Evolutionary conservation across 257 asterid genomes (phyloP).

Genomic region (Datura wrightii): DNA sequence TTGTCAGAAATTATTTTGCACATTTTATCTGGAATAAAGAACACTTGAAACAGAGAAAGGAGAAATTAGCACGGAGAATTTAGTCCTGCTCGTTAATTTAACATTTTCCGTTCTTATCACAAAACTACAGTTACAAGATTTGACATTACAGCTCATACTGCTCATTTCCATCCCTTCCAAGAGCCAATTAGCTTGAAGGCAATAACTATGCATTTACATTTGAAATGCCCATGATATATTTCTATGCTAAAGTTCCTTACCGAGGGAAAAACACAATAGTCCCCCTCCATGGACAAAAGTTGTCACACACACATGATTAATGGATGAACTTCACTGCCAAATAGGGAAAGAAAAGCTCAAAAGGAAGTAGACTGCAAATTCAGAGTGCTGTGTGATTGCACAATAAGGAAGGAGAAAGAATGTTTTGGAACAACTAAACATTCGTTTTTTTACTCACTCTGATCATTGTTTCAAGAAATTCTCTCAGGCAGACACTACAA

Average conservation of each 20-base stretch:
- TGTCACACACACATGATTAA: background rate
- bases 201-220: background rate
- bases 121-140: background rate
- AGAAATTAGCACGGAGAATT: background rate
- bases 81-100: constrained; percentile 5
- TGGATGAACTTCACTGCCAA: background rate
- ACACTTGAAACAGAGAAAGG: background rate
- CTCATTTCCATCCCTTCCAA: background rate
- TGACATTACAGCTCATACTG: constrained; percentile 2
- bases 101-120: background rate
- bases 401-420: background rate
- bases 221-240: background rate
- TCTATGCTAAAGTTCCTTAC: background rate
- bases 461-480: background rate
- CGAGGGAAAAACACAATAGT: background rate
- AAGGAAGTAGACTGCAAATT: constrained; percentile 8
- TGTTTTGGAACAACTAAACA: background rate
- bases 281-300: background rate
- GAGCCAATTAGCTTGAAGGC: background rate
- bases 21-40: background rate
- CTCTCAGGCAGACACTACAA: background rate
- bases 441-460: background rate
- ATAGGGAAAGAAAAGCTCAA: background rate
- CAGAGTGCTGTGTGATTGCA: background rate
- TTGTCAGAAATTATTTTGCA: background rate